A percentile compares a stretch with the other conserved stretches of the same genome.
Evolutionary conservation across 2,329 filamentous ascomycete genomes (phyloP).

Genomic region (Penicillium sp.): DNA sequence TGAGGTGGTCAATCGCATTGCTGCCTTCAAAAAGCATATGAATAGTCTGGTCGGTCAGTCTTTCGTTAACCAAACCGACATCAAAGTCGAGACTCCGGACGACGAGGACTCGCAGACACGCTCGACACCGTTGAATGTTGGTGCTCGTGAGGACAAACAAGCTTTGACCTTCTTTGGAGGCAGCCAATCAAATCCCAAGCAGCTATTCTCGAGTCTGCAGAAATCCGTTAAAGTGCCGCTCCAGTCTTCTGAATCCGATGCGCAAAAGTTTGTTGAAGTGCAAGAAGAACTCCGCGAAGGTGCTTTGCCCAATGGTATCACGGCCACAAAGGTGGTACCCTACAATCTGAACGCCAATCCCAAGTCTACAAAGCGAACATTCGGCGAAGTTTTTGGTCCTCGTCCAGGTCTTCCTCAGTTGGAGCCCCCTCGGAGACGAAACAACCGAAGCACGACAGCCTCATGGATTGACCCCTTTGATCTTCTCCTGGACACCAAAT

Average conservation of each 20-base stretch:
- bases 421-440: conserved; percentile 38
- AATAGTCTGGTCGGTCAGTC: conserved; percentile 59
- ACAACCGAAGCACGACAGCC: conserved; percentile 28
- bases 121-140: conserved; percentile 35
- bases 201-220: conserved; percentile 81
- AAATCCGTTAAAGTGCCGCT: conserved; percentile 38
- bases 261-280: conserved; percentile 36
- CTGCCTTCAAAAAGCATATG: conserved; percentile 57
- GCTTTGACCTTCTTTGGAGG: conserved; percentile 75
- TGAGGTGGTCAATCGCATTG: conserved; percentile 43
- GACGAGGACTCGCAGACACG: conserved; percentile 35
- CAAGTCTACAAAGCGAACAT: conserved; percentile 34
- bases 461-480: conserved; percentile 43
- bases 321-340: conserved; percentile 60
- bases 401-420: conserved; percentile 35
- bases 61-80: conserved; percentile 42
- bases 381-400: conserved; percentile 44
- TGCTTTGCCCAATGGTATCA: conserved; percentile 67
- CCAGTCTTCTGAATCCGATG: conserved; percentile 35
- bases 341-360: conserved; percentile 33
- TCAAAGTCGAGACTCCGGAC: conserved; percentile 33
- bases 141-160: conserved; percentile 47
- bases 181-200: conserved; percentile 65
- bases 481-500: conserved; percentile 30
- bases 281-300: conserved; percentile 55